Base-by-base conservation (phyloP, 2,329 filamentous ascomycete species). In the Aspergillus ibericus region DNA sequence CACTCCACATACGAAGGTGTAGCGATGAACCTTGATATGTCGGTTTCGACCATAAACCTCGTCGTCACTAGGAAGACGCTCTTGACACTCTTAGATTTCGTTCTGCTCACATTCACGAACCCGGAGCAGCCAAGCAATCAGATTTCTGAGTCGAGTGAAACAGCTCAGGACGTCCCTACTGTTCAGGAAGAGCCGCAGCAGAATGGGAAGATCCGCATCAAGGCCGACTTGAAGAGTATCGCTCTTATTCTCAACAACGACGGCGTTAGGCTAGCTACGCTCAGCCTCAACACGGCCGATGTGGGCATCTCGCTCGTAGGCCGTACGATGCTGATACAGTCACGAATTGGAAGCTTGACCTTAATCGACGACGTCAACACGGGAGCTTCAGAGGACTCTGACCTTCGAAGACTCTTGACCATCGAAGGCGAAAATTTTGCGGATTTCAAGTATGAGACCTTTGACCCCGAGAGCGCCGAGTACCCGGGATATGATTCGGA, bases 401-500 rank as follows among this genome's bases (percentile, higher is more conserved):
- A 88, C 44, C 82, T 98, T 22, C 88, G 95, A 38, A 88, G 93
- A 64, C 83, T 99, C 20, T 88, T 99, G 40, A 93, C 92, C 0
- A 99, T 99, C 29, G 90, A 99, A 74, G 96, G 96, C 10, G 88
- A 98, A 56, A 93, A 98, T 60, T 84, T 99, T 16, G 93, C 93
- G 1, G 95, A 99, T 73, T 98, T 99, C 80, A 90, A 91, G 55
- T 99, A 99, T 68, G 92, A 99, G 75, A 99, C 95, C 0, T 99
- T 96, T 67, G 92, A 98, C 72, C 75, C 88, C 0, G 83, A 84
- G 20, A 87, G 88, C 58, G 84, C 89, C 54, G 83, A 85, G 10
- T 98, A 98, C 68, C 96, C 95, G 5, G 96, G 95, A 10, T 96
- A 98, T 70, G 93, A 98, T 71, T 95, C 91, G 13, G 93, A 93